Evolutionary conservation across 2,329 filamentous ascomycete species (phyloP), one percentile per base, ranked within the genome.

Genomic region (Beauveria scarabaeidicola): DNA sequence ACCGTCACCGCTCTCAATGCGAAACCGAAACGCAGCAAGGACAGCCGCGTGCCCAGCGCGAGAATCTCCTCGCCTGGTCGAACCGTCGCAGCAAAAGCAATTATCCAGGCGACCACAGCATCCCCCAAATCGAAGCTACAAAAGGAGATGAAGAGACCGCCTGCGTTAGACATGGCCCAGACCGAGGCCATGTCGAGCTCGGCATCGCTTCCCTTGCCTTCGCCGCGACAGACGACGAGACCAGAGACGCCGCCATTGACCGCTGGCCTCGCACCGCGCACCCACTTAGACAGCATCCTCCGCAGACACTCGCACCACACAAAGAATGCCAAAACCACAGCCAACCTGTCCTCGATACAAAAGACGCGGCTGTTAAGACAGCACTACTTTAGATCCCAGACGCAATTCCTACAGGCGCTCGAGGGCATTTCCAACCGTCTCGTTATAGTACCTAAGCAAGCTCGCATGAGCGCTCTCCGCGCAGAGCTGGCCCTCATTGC

Each of bases 351-450:
- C 1, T 70, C 76, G 5, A 73, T 77, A 11, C 87, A 92, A 69
- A 90, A 90, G 69, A 81, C 84, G n/a, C 85, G 85, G 52, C 73
- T 91, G 10, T 70, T 94, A 62, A 79, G 89, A 59, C 88, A 91
- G 61, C 90, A 94, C 70, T 94, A 94, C 71, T 94, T 93, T 69
- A 81, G 89, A 57, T 90, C 85, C 62, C 82, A 94, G 72, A 92
- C 89, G 1, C 87, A 90, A 65, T 92, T 94, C 68, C 70, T 94
- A 62, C 88, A 86, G 3, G 90, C 90, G 1, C 78, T 94, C 17
- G 89, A 93, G 70, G 87, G 89, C 64, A 93, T 94, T 57, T 94
- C 90, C 3, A 92, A 91, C 69, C 85, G 89, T n/a, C 76, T 94
- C 48, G 88, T 94, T 6, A 81, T 88, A 58, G 90, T 94, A 5